Base-by-base conservation (phyloP, 306 rosid species). In the Benincasa hispida region DNA sequence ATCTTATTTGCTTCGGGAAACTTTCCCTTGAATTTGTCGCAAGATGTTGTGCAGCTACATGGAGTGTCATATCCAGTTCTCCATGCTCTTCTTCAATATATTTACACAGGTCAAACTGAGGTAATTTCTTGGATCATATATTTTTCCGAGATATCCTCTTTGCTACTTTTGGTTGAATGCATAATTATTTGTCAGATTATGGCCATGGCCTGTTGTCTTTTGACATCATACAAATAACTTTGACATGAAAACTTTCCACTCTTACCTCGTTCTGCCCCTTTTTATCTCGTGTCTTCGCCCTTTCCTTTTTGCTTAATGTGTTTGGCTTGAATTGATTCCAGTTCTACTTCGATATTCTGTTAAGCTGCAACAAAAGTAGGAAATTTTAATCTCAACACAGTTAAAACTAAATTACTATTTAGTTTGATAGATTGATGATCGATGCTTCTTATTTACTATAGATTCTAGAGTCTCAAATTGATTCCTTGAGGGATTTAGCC, bases 41-140 rank as follows among this genome's bases (percentile, higher is more conserved):
- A 87, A 27, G 92, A 79, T 76, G 84, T 87, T 66, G 79, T 91
- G 76, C 79, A 79, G 62, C 84, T 91, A 35, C 86, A 84, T 32
- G 80, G 81, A 19, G 87, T 85, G n/a, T 61, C 86, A 69, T 90
- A 87, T 83, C 83, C 79, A 2, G 83, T 88, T 77, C 85, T 93
- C 60, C 96, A 79, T 78, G 89, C 97, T 17, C 83, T 93, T 60
- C 97, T 93, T 85, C 90, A 86, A 83, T 91, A 86, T 79, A 86
- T 93, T 80, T 93, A 93, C 86, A 88, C 87, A 53, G 98, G 98
- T 69, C 86, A 81, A 83, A 91, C 98, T 65, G 80, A 83, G 96
- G 98, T 88, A 61, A 25, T 35, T 59, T 72, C 27, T 74, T 19
- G 11, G 22, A 39, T 41, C 54, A 42, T 19, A 24, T 21, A 17